phyloP scores from a whole-genome alignment of 495 filamentous ascomycete species.

The Penicillium turbatum region DNA sequence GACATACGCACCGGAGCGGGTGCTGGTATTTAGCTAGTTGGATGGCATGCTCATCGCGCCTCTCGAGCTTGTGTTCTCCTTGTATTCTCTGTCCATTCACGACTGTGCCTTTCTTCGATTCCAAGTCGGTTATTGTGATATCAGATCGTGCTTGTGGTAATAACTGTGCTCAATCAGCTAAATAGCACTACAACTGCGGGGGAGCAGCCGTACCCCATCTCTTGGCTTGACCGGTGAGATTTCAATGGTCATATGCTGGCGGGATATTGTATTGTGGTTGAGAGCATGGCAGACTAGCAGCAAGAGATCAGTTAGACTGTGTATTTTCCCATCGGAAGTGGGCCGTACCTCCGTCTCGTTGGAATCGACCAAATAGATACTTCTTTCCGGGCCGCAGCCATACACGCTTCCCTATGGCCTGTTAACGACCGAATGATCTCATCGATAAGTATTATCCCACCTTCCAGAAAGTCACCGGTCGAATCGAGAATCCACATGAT shows the following conservation, averaged over 20 bases:
- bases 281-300: conserved; percentile 53
- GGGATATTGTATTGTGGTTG: conserved; percentile 72
- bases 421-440: conserved; percentile 14
- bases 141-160: conserved; percentile 56
- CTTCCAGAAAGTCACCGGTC: conserved; percentile 42
- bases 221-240: conserved; percentile 61
- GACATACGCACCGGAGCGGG: conserved; percentile 41
- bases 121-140: conserved; percentile 62
- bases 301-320: conserved; percentile 5
- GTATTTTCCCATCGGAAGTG: conserved; percentile 11
- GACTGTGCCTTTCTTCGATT: conserved; percentile 73
- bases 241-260: conserved; percentile 78
- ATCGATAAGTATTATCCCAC: conserved; percentile 14
- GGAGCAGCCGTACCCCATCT: conserved; percentile 56
- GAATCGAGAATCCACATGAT: conserved; percentile 48
- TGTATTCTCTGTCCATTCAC: conserved; percentile 68
- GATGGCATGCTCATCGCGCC: conserved; percentile 57
- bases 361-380: conserved; percentile 72
- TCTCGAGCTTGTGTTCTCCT: conserved; percentile 48
- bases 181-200: not conserved
- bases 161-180: conserved; percentile 31
- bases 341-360: conserved; percentile 42
- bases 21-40: conserved; percentile 61
- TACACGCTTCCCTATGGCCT: conserved; percentile 57
- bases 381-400: conserved; percentile 80